Percentiles rank a stretch among this genome's conserved stretches.
These are phyloP conservation scores for Saccharomyces hybrid DNA, from an alignment of 1,139 yeast species.

Conservation along the genomic window DNA sequence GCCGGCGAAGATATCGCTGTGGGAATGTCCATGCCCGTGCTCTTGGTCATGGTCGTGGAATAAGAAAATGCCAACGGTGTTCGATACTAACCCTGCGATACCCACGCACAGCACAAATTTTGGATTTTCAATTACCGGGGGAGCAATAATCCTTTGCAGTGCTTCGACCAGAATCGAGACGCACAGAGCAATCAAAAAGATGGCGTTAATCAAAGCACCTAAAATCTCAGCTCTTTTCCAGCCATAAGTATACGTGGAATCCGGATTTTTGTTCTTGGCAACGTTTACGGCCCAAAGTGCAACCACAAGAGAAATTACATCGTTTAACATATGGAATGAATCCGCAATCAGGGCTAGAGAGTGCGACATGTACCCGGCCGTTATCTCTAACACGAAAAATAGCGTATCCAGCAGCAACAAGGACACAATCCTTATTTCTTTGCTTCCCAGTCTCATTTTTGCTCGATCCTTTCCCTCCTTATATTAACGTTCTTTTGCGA, in stretches of 20 bases:
- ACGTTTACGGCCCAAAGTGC: conserved; percentile 97
- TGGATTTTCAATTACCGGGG: conserved; percentile 74
- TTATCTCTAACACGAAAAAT: conserved; percentile 80
- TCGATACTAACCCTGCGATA: conserved; percentile 70
- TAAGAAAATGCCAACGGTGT: conserved; percentile 71
- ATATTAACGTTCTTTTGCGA: not conserved
- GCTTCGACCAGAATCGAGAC: conserved; percentile 91
- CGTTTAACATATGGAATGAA: conserved; percentile 95
- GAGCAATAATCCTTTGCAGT: conserved; percentile 75
- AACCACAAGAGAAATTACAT: conserved; percentile 77
- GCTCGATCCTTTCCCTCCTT: not conserved
- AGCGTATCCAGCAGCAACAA: conserved; percentile 68
- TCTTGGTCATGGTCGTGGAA: conserved; percentile 88
- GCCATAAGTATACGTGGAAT: conserved; percentile 85
- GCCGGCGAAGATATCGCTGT: not conserved
- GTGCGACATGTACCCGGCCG: conserved; percentile 81
- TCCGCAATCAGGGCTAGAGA: conserved; percentile 92
- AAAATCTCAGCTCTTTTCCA: conserved; percentile 95
- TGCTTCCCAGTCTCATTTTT: conserved; percentile 28
- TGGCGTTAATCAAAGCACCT: conserved; percentile 91
- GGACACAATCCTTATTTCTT: conserved; percentile 68
- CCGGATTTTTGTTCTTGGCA: conserved; percentile 75
- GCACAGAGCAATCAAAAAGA: conserved; percentile 86
- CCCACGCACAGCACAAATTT: conserved; percentile 77
- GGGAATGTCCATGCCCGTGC: conserved; percentile 39